A percentile compares a stretch with the other conserved stretches of the same genome.
Evolutionary conservation across 257 asterid genomes (phyloP).

Genomic region (Catharanthus roseus): DNA sequence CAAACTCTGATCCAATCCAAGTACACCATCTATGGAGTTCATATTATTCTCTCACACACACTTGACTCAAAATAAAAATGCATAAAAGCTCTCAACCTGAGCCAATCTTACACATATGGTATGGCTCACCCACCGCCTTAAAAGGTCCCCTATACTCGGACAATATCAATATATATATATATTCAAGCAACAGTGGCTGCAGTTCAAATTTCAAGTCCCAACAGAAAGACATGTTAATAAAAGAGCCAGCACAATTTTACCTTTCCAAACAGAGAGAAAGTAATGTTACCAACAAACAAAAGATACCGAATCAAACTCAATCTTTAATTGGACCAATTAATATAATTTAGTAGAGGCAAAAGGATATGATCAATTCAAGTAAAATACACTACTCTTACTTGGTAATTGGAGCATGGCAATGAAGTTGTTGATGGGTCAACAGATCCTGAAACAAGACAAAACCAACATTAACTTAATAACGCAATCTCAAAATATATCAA

Average conservation of each 20-base stretch:
- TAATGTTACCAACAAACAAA: not conserved
- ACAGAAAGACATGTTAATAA: not conserved
- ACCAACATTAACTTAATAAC: slow-evolving; percentile 11
- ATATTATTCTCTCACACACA: too few relatives aligned
- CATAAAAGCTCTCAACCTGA: too few relatives aligned
- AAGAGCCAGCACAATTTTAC: not conserved
- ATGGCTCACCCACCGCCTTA: too few relatives aligned
- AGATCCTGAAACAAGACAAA: slow-evolving; percentile 1
- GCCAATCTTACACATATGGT: too few relatives aligned
- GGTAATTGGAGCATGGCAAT: not conserved
- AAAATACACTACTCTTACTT: not conserved
- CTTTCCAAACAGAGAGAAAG: not conserved
- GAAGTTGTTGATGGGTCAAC: slow-evolving; percentile 24
- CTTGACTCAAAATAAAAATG: too few relatives aligned
- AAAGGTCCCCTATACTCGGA: too few relatives aligned
- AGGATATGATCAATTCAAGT: not conserved
- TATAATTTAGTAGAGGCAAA: not conserved
- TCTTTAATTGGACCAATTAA: not conserved
- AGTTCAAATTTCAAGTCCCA: not conserved
- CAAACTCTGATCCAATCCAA: too few relatives aligned
- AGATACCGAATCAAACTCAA: not conserved
- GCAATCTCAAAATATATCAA: slow-evolving; percentile 9
- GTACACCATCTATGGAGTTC: too few relatives aligned
- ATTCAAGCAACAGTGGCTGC: not conserved
- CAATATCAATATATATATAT: too few relatives aligned